Base-by-base conservation (phyloP, 2,329 filamentous ascomycete species). In the Aspergillus ibericus region DNA sequence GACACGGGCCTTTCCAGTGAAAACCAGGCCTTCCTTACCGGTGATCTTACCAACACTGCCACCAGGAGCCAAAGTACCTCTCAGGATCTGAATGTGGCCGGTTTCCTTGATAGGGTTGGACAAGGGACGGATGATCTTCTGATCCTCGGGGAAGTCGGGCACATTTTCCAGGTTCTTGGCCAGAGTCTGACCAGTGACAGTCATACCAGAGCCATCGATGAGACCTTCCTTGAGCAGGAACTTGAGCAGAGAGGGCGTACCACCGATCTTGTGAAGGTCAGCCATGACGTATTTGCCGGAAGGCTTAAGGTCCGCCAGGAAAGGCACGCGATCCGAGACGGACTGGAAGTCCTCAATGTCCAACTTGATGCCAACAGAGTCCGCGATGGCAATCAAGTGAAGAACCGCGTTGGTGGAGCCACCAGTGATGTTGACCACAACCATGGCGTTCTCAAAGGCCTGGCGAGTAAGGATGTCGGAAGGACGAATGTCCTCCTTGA, bases 391-490 rank as follows among this genome's bases (percentile, higher is more conserved):
- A 71, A 95, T 91, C 49, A 95, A 77, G 75, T 95, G 91, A 47
- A 95, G 85, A 35, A 95, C 91, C 38, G 91, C 91, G 75, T 95
- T 95, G 64, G 91, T 95, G 70, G 89, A 92, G 63, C 91, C 91
- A 55, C 91, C 91, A 3, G 91, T 90, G 67, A 93, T 89, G 72
- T 88, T 93, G 63, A 92, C 87, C 25, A 93, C 81, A 9, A 90
- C 84, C 89, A 95, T 93, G 70, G 91, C 91, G 71, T 93, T 88
- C 78, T 93, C 90, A 66, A 95, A 93, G 7, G 91, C 89, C 71
- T 90, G 81, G 56, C 90, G 86, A 9, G 90, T 93, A 74, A 95
- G 80, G 73, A 93, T 91, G 68, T 95, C 91, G 52, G 82, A 82
- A 8, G 91, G 91, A 58, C 86, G 83, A 66, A 95, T 92, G 66